Percentiles rank a stretch among this genome's conserved stretches.
These are phyloP conservation scores for Lanmaoa rubissima DNA, from an alignment of 768 basidiomycete species.

Conservation along the genomic window DNA sequence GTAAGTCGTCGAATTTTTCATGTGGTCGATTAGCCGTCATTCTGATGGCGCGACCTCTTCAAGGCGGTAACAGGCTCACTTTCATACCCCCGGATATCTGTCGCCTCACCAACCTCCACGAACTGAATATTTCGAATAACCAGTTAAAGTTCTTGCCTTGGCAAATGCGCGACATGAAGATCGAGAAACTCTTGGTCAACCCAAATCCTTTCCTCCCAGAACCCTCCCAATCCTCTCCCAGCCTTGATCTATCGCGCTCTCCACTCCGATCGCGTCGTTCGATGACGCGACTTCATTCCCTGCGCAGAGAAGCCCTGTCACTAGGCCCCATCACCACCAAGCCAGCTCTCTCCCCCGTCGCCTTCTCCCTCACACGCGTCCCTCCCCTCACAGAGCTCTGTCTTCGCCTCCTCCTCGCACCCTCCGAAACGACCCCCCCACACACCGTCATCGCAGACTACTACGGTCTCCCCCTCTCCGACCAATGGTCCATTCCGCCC, in stretches of 20 bases:
- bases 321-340: not conserved
- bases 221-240: slow-evolving; percentile 23
- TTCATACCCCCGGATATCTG: slow-evolving; percentile 63
- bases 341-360: slow-evolving; percentile 20
- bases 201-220: slow-evolving; percentile 59
- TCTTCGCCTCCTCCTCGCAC: slow-evolving; percentile 37
- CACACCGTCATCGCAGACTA: slow-evolving; percentile 20
- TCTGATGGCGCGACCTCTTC: not conserved
- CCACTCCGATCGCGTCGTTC: slow-evolving; percentile 12
- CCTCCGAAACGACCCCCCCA: slow-evolving; percentile 7
- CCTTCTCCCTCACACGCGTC: slow-evolving; percentile 17
- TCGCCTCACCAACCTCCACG: slow-evolving; percentile 49
- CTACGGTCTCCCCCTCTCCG: slow-evolving; percentile 33
- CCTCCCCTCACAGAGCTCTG: slow-evolving; percentile 39
- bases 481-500: slow-evolving; percentile 27
- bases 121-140: slow-evolving; percentile 64
- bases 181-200: slow-evolving; percentile 45
- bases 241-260: not conserved
- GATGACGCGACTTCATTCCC: slow-evolving; percentile 7
- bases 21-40: not conserved
- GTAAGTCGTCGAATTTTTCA: slow-evolving; percentile 40
- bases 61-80: slow-evolving; percentile 57
- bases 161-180: slow-evolving; percentile 59
- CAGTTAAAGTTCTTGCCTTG: slow-evolving; percentile 57
- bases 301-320: slow-evolving; percentile 5